phyloP scores from a whole-genome alignment of 2,329 filamentous ascomycete species.

The Emmonsia crescens region DNA sequence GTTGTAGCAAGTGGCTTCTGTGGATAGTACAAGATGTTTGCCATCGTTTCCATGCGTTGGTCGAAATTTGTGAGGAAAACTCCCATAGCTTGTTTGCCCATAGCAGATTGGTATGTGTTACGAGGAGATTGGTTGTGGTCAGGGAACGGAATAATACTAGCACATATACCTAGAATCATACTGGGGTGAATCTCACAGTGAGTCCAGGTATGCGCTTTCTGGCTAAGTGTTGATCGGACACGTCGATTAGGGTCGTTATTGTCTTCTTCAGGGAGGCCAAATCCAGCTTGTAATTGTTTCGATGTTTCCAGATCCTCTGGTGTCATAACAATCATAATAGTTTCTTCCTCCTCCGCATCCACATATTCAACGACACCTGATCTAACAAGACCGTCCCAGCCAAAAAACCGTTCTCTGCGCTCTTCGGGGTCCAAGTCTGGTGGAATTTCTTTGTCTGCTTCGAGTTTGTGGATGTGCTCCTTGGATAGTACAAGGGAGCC shows the following conservation, averaged over 20 bases:
- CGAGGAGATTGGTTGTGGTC: slow-evolving; percentile 96
- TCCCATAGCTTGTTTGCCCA: slow-evolving; percentile 99
- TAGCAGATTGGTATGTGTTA: slow-evolving; percentile 98
- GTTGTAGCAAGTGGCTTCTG: slow-evolving; percentile 96
- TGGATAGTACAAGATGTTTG: slow-evolving; percentile 96
- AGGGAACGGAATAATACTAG: slow-evolving; percentile 98
- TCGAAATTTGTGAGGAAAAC: slow-evolving; percentile 97
- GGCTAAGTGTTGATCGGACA: slow-evolving; percentile 78
- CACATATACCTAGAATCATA: slow-evolving; percentile 97
- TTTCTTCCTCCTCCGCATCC: slow-evolving; percentile 96
- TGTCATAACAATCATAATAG: slow-evolving; percentile 98
- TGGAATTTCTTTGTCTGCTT: slow-evolving; percentile 58
- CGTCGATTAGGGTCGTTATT: slow-evolving; percentile 68
- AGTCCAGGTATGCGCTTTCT: slow-evolving; percentile 82
- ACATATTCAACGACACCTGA: slow-evolving; percentile 88
- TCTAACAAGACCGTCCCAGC: slow-evolving; percentile 78
- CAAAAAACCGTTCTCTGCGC: slow-evolving; percentile 53
- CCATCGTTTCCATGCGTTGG: slow-evolving; percentile 98
- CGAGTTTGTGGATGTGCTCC: slow-evolving; percentile 67
- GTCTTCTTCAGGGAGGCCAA: slow-evolving; percentile 50
- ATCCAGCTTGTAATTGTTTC: slow-evolving; percentile 57
- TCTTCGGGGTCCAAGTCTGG: slow-evolving; percentile 50
- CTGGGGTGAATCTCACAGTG: slow-evolving; percentile 99
- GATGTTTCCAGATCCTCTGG: slow-evolving; percentile 84
- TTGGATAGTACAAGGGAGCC: slow-evolving; percentile 75